phyloP scores from a whole-genome alignment of 176 grass and related monocot genomes.

The Saccharum spontaneum region DNA sequence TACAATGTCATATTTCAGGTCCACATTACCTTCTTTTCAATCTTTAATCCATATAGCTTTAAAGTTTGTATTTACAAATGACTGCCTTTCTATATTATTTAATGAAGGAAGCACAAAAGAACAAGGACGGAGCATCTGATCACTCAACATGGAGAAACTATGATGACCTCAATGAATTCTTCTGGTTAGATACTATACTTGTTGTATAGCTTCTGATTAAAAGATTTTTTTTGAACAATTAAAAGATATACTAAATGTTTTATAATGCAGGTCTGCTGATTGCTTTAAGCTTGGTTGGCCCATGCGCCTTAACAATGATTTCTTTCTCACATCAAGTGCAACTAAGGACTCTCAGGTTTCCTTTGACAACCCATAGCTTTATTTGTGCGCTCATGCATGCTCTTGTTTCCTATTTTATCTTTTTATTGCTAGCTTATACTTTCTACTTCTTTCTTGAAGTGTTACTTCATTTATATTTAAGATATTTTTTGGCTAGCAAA shows the following conservation, averaged over 20 bases:
- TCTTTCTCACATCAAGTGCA: constrained; percentile 61
- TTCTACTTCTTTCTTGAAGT: constrained; percentile 1
- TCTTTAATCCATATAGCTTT: constrained; percentile 30
- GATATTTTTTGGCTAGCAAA: background rate
- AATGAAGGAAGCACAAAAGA: constrained; percentile 89
- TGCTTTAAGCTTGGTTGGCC: constrained; percentile 99
- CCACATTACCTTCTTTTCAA: constrained; percentile 30
- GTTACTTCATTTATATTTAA: background rate
- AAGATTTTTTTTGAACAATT: background rate
- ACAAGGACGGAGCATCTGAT: constrained; percentile 75
- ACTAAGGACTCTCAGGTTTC: constrained; percentile 46
- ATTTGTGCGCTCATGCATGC: background rate
- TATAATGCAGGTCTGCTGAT: constrained; percentile 64
- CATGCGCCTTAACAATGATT: constrained; percentile 78
- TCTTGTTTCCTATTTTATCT: background rate
- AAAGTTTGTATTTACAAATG: constrained; percentile 26
- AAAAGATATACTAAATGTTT: constrained; percentile 21
- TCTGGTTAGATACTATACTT: constrained; percentile 68
- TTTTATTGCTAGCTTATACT: background rate
- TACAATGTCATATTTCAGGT: constrained; percentile 76
- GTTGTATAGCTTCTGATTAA: background rate
- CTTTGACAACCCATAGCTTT: background rate
- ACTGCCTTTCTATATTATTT: constrained; percentile 32
- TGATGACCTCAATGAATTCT: constrained; percentile 96
- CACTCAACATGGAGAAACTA: constrained; percentile 99